Evolutionary conservation across 306 rosid species (phyloP).

Genomic region (Chamaecrista fasciculata): DNA sequence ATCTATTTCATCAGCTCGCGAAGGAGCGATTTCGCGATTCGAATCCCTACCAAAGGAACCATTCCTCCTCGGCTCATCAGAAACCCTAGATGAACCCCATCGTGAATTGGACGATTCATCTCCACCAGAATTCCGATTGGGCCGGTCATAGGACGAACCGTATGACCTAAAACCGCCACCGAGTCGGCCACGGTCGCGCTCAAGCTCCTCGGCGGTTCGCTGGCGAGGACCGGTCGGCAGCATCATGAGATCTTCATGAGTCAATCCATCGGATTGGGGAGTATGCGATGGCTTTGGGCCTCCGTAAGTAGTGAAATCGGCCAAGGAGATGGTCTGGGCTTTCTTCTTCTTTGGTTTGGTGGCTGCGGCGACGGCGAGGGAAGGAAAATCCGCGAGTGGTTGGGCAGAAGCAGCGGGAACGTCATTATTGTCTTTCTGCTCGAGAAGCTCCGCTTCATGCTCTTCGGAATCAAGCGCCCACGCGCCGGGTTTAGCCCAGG

Average conservation of each 20-base stretch:
- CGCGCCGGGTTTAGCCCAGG: conserved; percentile 94
- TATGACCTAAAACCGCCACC: conserved; percentile 68
- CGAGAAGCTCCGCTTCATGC: conserved; percentile 73
- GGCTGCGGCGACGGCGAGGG: conserved; percentile 79
- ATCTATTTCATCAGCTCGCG: conserved; percentile 86
- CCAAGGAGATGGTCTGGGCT: conserved; percentile 51
- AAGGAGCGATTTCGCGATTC: conserved; percentile 54
- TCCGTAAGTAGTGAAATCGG: conserved; percentile 58
- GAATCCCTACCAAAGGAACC: conserved; percentile 53
- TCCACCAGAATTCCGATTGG: conserved; percentile 32
- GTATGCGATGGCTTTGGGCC: conserved; percentile 37
- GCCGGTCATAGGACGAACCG: conserved; percentile 38
- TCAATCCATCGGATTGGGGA: conserved; percentile 27
- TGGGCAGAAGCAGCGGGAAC: neutral
- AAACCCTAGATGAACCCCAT: conserved; percentile 76
- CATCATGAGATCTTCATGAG: conserved; percentile 47
- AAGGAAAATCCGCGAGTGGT: conserved; percentile 68
- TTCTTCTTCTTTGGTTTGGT: conserved; percentile 89
- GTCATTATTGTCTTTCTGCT: conserved; percentile 32
- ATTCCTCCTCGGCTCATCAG: conserved; percentile 52
- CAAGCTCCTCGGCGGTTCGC: conserved; percentile 83
- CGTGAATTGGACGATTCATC: conserved; percentile 63
- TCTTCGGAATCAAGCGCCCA: conserved; percentile 90
- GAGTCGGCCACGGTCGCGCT: conserved; percentile 43
- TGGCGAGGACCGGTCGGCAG: conserved; percentile 90